These are phyloP conservation scores for Cryptococcus sp. DNA, from an alignment of 1,284 basidiomycete genomes.

Conservation along the genomic window DNA sequence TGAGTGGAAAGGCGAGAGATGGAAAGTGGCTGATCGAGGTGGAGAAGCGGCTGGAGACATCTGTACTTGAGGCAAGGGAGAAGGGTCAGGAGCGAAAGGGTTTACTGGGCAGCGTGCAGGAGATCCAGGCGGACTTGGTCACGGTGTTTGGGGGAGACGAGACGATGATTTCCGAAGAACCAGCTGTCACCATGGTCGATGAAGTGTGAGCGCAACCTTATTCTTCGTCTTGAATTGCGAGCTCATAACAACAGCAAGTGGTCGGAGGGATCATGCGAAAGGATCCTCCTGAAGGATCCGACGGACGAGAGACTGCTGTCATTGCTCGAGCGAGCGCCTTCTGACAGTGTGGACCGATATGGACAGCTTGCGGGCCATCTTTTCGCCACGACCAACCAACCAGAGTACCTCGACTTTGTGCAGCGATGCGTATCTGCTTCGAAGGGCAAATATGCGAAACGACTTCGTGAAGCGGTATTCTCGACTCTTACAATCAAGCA, in stretches of 20 bases:
- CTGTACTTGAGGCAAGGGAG: conserved; percentile 26
- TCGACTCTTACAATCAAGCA: background rate
- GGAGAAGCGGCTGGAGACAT: conserved; percentile 16
- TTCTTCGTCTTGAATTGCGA: background rate
- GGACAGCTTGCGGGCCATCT: conserved; percentile 7
- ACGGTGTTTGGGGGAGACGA: conserved; percentile 13
- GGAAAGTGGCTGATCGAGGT: conserved; percentile 33
- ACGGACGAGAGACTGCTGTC: background rate
- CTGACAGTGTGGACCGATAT: background rate
- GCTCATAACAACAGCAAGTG: conserved; percentile 1
- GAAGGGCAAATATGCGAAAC: conserved; percentile 1
- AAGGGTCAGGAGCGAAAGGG: conserved; percentile 42
- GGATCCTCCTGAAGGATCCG: background rate
- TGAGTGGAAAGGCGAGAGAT: conserved; percentile 56
- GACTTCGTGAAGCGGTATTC: background rate
- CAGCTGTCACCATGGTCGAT: conserved; percentile 1
- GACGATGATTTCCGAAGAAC: background rate
- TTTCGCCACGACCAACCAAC: background rate
- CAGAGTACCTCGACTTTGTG: background rate
- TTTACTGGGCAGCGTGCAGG: conserved; percentile 49
- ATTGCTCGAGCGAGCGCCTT: background rate
- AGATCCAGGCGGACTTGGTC: conserved; percentile 59
- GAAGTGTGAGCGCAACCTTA: conserved; percentile 3
- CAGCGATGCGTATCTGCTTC: conserved; percentile 3
- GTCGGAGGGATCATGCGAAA: background rate